Conservation (phyloP, 192 early-diverging fungal genomes). For the Backusella luteola region DNA sequence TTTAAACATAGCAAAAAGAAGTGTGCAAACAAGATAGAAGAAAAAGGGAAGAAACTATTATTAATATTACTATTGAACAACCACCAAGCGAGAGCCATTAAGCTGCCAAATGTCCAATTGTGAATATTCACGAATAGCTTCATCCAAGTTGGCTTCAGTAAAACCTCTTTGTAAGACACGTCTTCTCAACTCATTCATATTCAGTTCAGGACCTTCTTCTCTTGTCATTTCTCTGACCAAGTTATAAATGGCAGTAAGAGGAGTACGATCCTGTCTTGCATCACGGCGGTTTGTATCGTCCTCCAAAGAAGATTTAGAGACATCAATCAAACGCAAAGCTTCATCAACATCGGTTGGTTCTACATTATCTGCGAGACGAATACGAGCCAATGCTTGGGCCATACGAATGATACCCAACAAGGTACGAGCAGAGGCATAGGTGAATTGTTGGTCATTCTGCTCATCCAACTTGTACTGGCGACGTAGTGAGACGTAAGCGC, state of each 20-base stretch:
- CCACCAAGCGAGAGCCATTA: constrained; percentile 48
- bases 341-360: constrained; percentile 84
- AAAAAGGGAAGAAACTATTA: background rate
- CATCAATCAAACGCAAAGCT: constrained; percentile 86
- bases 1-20: constrained; percentile 7
- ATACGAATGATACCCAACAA: constrained; percentile 92
- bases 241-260: constrained; percentile 68
- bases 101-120: constrained; percentile 74
- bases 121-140: constrained; percentile 71
- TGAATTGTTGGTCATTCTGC: constrained; percentile 58
- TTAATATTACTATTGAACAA: constrained; percentile 23
- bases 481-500: constrained; percentile 84
- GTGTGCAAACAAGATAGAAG: background rate
- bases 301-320: constrained; percentile 83
- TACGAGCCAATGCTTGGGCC: constrained; percentile 86
- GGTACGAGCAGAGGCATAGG: constrained; percentile 83
- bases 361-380: constrained; percentile 78
- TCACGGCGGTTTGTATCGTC: constrained; percentile 47
- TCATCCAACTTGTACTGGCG: constrained; percentile 57
- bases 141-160: constrained; percentile 72
- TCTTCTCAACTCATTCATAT: constrained; percentile 63
- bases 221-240: constrained; percentile 77
- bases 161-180: constrained; percentile 75
- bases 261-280: constrained; percentile 46
- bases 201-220: constrained; percentile 49